Percentiles rank a stretch among this genome's conserved stretches.
phyloP scores from a whole-genome alignment of 2,329 filamentous ascomycete species.

The Arachnopeziza araneosa region DNA sequence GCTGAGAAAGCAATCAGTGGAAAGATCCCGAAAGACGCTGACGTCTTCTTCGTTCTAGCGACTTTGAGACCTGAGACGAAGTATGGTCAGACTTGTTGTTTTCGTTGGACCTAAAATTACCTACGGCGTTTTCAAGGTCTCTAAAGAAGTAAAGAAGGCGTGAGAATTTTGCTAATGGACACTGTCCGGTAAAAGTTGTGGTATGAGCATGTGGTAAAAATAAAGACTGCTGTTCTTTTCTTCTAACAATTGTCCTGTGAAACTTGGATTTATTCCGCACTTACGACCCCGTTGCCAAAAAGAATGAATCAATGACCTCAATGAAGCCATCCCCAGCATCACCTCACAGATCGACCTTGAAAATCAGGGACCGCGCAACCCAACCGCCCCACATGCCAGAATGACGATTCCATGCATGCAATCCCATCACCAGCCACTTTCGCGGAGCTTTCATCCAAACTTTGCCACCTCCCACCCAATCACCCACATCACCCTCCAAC shows the following conservation, averaged over 20 bases:
- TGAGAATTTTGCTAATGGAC: constrained; percentile 93
- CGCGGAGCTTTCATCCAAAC: neutral
- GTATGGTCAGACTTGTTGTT: constrained; percentile 97
- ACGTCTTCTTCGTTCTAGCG: constrained; percentile 85
- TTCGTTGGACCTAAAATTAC: constrained; percentile 84
- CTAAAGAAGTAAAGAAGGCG: constrained; percentile 67
- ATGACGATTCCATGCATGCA: neutral
- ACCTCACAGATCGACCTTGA: neutral
- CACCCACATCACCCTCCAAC: neutral
- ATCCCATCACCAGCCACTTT: no score
- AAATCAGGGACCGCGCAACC: neutral
- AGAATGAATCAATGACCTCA: neutral
- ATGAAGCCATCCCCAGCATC: neutral
- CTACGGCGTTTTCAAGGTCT: constrained; percentile 82
- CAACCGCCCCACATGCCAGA: neutral
- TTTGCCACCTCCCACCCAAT: neutral
- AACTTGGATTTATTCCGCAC: no score
- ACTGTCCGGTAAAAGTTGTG: constrained; percentile 49
- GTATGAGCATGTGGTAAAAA: neutral
- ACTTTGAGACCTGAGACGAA: constrained; percentile 95
- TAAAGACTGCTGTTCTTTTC: no score
- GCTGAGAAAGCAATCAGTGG: constrained; percentile 66
- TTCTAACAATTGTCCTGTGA: no score
- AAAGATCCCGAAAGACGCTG: constrained; percentile 72
- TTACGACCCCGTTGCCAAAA: neutral